Evolutionary conservation across 164 flowering plant genomes (phyloP).

Genomic region (Annona squamosa): DNA sequence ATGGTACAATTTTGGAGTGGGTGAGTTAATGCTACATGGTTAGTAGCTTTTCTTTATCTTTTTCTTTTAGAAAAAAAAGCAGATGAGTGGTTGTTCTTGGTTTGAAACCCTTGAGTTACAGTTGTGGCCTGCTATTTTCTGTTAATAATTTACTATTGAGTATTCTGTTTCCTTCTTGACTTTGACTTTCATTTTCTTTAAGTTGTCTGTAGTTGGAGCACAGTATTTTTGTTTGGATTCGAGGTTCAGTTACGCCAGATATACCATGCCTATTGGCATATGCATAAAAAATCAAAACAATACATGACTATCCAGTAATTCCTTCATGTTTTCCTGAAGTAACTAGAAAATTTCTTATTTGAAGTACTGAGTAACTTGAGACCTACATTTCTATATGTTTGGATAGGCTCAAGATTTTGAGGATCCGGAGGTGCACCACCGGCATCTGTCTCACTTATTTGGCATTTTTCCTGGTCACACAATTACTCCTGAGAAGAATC

Average conservation of each 20-base stretch:
- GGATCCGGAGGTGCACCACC: conserved; percentile 79
- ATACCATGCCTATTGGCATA: too few species aligned
- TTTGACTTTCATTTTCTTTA: too few species aligned
- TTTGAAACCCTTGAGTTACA: too few species aligned
- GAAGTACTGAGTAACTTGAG: background rate
- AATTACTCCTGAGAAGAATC: conserved; percentile 59
- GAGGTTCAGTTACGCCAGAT: background rate
- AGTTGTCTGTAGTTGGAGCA: too few species aligned
- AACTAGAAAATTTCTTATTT: background rate
- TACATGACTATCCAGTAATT: background rate
- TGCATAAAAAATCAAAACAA: background rate
- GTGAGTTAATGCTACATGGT: conserved; percentile 25
- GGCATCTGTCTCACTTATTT: conserved; percentile 87
- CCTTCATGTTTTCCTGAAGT: background rate
- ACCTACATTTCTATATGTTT: background rate
- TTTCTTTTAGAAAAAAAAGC: background rate
- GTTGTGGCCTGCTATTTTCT: too few species aligned
- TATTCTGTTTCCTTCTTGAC: background rate
- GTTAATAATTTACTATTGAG: background rate
- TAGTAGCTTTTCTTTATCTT: background rate
- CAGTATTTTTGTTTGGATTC: too few species aligned
- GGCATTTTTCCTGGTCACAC: conserved; percentile 91
- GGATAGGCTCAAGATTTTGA: conserved; percentile 76
- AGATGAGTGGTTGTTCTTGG: background rate
- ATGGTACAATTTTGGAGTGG: conserved; percentile 98